Percentiles rank a stretch among this genome's conserved stretches.
phyloP scores from a whole-genome alignment of 1,284 basidiomycete species.

The Irpex lacteus region DNA sequence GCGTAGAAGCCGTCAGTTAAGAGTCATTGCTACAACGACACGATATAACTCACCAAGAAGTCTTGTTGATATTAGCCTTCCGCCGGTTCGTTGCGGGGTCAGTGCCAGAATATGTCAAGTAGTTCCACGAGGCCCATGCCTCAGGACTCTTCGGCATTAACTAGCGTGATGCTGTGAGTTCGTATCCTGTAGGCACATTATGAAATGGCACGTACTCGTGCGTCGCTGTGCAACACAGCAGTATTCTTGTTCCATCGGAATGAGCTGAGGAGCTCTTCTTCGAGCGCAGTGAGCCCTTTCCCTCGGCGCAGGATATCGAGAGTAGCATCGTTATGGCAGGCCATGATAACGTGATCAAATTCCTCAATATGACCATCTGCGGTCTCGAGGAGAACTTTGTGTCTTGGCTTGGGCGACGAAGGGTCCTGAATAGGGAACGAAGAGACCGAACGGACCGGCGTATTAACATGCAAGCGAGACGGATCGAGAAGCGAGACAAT shows the following conservation, averaged over 20 bases:
- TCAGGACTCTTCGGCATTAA: constrained; percentile 1
- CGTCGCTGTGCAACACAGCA: constrained; percentile 2
- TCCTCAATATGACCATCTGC: neutral
- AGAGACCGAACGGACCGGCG: constrained; percentile 1
- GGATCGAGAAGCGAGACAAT: constrained; percentile 1
- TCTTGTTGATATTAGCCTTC: constrained; percentile 1
- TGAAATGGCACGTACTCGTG: neutral
- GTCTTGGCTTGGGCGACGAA: neutral
- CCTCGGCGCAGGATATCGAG: constrained; percentile 1
- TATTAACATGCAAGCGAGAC: constrained; percentile 1
- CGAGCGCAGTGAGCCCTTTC: neutral
- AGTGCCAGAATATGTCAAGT: neutral
- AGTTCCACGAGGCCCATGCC: constrained; percentile 1
- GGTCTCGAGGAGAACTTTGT: constrained; percentile 1
- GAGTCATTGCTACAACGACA: neutral
- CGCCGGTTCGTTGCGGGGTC: neutral
- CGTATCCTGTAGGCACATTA: neutral
- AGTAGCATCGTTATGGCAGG: neutral
- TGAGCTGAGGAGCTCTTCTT: neutral
- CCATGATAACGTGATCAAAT: constrained; percentile 1
- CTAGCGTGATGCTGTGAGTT: neutral
- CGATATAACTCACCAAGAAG: neutral
- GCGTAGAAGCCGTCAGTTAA: neutral
- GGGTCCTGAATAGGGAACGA: neutral
- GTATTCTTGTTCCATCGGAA: constrained; percentile 3